phyloP scores from a whole-genome alignment of 768 basidiomycete genomes.

The Rhodotorula kratochvilovae region DNA sequence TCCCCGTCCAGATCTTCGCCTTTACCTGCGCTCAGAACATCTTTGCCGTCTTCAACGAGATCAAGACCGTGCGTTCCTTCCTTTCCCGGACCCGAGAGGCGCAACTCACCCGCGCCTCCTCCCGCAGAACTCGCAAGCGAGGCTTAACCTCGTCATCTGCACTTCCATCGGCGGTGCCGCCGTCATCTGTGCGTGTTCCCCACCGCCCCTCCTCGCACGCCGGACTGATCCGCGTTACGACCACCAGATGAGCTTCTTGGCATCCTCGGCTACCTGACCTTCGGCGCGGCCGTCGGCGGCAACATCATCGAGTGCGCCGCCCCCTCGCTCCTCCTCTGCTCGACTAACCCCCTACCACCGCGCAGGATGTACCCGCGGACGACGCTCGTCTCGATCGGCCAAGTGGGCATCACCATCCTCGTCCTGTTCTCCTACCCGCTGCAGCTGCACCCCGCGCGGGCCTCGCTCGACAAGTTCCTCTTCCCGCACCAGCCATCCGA shows the following conservation, averaged over 20 bases:
- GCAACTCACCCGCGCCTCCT: not conserved
- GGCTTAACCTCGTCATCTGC: constrained; percentile 83
- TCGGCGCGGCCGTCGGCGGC: constrained; percentile 63
- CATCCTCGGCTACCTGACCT: constrained; percentile 44
- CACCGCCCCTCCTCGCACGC: not conserved
- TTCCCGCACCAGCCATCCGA: constrained; percentile 45
- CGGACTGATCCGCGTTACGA: not conserved
- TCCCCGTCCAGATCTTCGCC: constrained; percentile 63
- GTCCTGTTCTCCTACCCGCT: constrained; percentile 81
- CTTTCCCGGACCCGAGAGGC: not conserved
- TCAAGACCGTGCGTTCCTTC: not conserved
- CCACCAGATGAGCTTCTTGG: constrained; percentile 68
- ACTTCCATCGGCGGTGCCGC: constrained; percentile 79
- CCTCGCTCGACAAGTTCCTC: constrained; percentile 87
- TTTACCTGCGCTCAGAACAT: constrained; percentile 55
- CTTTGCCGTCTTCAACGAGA: constrained; percentile 52
- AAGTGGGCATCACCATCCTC: constrained; percentile 82
- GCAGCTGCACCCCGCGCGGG: constrained; percentile 89
- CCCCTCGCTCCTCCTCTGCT: not conserved
- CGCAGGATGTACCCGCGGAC: constrained; percentile 56
- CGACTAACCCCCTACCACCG: not conserved
- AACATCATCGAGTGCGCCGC: constrained; percentile 94
- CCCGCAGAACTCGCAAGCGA: constrained; percentile 63
- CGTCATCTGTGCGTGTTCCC: constrained; percentile 54
- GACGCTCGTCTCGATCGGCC: constrained; percentile 84